Base-by-base conservation (phyloP, 768 basidiomycete genomes). In the Kwoniella europaea region DNA sequence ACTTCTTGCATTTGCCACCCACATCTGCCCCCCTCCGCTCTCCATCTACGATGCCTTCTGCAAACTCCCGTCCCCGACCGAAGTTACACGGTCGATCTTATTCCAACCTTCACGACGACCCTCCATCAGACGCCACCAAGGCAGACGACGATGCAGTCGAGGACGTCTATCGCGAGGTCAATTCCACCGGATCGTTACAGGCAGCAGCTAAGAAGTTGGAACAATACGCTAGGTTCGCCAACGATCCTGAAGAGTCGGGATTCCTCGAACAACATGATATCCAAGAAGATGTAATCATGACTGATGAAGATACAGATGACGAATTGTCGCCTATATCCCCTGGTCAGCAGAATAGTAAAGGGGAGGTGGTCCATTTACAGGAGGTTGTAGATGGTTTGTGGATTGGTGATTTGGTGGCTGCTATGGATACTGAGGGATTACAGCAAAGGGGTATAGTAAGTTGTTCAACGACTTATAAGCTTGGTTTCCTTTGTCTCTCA, bases 311-410 rank as follows among this genome's bases (percentile, higher is more conserved):
- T 0, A 88, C 87, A 24, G 89, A 90, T 6, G 91, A 92, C 67
- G 85, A 86, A 3, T 2, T 50, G 12, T 58, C 29, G 6, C 15
- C 27, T 18, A 16, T 16, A 13, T 58, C 59, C 4, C 59, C 35
- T 10, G n/a, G 15, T 52, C 92, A 93, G 81, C 93, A 93, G 78
- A 92, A 93, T 73, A 91, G 91, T 22, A 91, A 71, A 6, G 65
- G 93, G 42, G 93, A 95, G 82, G 72, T 84, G 15, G 92, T 93
- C 76, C 92, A 93, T 78, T 92, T 95, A 90, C 88, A 95, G 84
- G 88, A 94, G 84, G 86, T 96, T 43, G 86, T 91, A 16, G 89
- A 89, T 41, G 88, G 89, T 4, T 84, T 97, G 1, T 96, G 93
- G 94, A 88, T 97, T 24, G 93, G 94, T 9, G 88, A 92, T 84